These are phyloP conservation scores for Themeda triandra DNA, from an alignment of 176 grass and related monocot genomes.

Conservation along the genomic window DNA sequence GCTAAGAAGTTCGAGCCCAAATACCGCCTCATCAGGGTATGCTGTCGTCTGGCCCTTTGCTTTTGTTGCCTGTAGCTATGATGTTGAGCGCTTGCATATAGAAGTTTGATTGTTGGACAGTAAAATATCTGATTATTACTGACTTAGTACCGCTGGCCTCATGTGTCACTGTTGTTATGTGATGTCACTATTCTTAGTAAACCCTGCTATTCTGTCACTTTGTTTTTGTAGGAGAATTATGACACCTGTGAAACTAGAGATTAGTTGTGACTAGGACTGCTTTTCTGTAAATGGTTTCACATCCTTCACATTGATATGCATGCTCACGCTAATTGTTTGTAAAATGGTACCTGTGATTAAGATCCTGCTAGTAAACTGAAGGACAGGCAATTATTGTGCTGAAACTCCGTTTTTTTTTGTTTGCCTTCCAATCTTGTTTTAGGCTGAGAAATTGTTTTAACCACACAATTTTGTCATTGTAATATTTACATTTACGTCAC, in stretches of 20 bases:
- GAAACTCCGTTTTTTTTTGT: neutral
- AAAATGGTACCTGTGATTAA: neutral
- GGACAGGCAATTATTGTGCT: neutral
- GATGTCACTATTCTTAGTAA: neutral
- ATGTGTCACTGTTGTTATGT: neutral
- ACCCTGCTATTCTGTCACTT: neutral
- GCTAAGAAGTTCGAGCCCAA: conserved; percentile 96
- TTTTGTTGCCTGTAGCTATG: neutral
- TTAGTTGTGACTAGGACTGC: neutral
- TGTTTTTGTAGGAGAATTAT: neutral
- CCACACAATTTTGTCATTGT: neutral
- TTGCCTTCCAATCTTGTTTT: neutral
- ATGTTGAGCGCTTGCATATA: neutral
- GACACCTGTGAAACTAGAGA: neutral
- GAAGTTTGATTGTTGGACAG: neutral
- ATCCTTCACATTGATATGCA: neutral
- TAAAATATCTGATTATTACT: neutral
- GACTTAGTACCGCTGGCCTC: neutral
- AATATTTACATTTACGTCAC: neutral
- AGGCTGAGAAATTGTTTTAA: neutral
- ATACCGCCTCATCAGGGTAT: conserved; percentile 95
- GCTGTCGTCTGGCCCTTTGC: neutral
- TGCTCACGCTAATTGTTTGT: neutral
- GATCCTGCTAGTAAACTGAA: neutral
- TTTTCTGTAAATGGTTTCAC: neutral